phyloP scores from a whole-genome alignment of 2,329 filamentous ascomycete species.

The Zymoseptoria tritici region DNA sequence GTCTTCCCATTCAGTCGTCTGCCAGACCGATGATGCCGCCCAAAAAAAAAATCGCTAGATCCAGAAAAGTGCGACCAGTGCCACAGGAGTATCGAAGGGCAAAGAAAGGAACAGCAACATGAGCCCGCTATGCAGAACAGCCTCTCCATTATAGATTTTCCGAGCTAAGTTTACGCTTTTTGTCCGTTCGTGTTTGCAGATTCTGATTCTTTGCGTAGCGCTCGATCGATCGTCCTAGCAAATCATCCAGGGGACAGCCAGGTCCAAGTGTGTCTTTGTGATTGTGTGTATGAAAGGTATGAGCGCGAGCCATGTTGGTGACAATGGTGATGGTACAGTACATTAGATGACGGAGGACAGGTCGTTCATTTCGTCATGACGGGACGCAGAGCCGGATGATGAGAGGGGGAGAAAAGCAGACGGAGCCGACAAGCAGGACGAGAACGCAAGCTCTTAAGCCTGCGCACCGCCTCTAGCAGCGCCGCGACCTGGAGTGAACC shows the following conservation, averaged over 20 bases:
- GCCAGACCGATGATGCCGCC: too few species aligned
- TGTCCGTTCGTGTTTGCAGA: too few species aligned
- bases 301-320: not conserved
- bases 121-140: too few species aligned
- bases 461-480: slow-evolving; percentile 4
- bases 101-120: too few species aligned
- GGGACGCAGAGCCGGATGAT: not conserved
- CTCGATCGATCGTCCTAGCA: not conserved
- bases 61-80: too few species aligned
- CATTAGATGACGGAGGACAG: not conserved
- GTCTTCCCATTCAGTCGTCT: too few species aligned
- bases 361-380: not conserved
- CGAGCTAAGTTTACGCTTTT: too few species aligned
- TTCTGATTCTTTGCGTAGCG: not conserved
- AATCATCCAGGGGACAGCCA: not conserved
- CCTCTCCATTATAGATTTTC: too few species aligned
- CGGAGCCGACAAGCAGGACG: not conserved
- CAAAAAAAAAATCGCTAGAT: too few species aligned
- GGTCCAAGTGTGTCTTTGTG: not conserved
- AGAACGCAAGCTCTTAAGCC: not conserved
- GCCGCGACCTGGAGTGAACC: slow-evolving; percentile 3
- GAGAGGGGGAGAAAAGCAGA: not conserved
- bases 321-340: not conserved
- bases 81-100: too few species aligned
- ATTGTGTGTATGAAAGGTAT: not conserved